These are phyloP conservation scores for Trichophyton rubrum DNA, from an alignment of 2,329 filamentous ascomycete genomes.

Conservation along the genomic window DNA sequence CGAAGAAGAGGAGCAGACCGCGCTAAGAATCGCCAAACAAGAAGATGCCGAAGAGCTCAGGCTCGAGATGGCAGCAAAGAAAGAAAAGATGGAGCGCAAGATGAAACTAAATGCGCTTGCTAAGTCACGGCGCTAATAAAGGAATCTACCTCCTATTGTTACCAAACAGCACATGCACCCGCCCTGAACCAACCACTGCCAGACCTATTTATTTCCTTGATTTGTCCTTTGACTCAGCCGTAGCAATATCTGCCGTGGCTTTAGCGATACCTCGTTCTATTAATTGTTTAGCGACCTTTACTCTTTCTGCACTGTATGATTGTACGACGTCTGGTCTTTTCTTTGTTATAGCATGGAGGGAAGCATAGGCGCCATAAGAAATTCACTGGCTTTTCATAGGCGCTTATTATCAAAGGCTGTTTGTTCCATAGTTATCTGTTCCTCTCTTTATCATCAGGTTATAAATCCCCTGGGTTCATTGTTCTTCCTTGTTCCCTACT, in stretches of 20 bases:
- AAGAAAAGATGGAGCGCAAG: slow-evolving; percentile 35
- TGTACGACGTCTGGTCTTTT: neutral
- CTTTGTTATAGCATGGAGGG: slow-evolving; percentile 1
- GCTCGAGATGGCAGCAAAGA: slow-evolving; percentile 33
- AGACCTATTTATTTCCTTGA: neutral
- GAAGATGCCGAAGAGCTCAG: slow-evolving; percentile 38
- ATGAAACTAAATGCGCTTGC: slow-evolving; percentile 30
- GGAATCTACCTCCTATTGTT: neutral
- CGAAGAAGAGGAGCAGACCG: slow-evolving; percentile 33
- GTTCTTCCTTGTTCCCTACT: neutral
- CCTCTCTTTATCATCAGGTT: neutral
- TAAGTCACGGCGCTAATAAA: slow-evolving; percentile 20
- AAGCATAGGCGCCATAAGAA: slow-evolving; percentile 1
- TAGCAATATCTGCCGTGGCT: slow-evolving; percentile 2
- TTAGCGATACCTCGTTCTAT: neutral
- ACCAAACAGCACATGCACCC: too few species aligned
- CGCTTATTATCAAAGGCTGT: neutral
- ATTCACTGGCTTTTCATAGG: slow-evolving; percentile 1
- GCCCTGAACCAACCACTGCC: neutral
- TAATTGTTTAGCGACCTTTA: neutral
- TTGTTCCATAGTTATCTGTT: neutral
- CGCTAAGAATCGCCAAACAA: slow-evolving; percentile 29
- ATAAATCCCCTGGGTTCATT: neutral
- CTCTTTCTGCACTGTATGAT: slow-evolving; percentile 1
- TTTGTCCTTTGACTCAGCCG: neutral